Conservation (phyloP, 2,329 filamentous ascomycete species). For the Raffaelea arxii region DNA sequence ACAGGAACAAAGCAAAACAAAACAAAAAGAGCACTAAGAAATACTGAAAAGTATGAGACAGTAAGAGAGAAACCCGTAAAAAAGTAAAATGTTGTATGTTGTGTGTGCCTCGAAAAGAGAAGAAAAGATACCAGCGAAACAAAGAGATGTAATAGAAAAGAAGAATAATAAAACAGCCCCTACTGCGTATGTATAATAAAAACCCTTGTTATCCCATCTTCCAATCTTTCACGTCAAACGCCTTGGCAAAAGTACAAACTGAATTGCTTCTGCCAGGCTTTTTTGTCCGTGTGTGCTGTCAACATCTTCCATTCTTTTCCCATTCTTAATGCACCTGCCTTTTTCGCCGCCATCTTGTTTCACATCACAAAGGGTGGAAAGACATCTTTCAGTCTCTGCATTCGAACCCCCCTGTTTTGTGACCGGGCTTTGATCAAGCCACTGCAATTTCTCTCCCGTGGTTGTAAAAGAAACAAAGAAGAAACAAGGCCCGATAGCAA, state of each 20-base stretch:
- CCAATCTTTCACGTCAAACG: not conserved
- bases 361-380: no score
- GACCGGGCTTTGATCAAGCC: no score
- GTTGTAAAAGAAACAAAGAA: no score
- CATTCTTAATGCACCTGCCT: not conserved
- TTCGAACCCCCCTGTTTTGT: no score
- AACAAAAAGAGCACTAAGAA: slow-evolving; percentile 20
- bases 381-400: no score
- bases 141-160: no score
- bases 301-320: not conserved
- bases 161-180: slow-evolving; percentile 5
- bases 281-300: slow-evolving; percentile 3
- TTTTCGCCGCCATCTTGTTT: no score
- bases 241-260: slow-evolving; percentile 10
- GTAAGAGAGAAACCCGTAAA: slow-evolving; percentile 26
- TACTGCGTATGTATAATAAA: slow-evolving; percentile 2
- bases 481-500: no score
- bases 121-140: no score
- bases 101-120: no score
- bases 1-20: not conserved
- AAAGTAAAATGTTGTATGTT: slow-evolving; percentile 12
- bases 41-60: slow-evolving; percentile 21
- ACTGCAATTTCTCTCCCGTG: no score
- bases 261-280: slow-evolving; percentile 11
- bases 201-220: no score